These are phyloP conservation scores for Micractinium sp. DNA, from an alignment of 139 green algal species.

Conservation along the genomic window DNA sequence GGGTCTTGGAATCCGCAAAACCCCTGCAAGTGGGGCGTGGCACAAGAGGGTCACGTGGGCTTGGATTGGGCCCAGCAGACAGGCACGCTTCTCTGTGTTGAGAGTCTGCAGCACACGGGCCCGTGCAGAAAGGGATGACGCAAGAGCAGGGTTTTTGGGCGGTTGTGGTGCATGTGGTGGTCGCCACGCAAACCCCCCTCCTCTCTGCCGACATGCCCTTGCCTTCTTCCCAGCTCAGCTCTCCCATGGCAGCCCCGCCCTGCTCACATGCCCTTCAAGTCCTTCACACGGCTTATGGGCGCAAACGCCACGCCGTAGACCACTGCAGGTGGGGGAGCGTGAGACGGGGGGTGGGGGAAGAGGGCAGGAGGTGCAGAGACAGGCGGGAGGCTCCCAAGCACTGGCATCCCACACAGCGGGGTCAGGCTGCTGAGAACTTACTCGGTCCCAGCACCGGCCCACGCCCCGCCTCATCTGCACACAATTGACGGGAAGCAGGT, in stretches of 20 bases:
- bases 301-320: slow-evolving; percentile 41
- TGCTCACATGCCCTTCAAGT: slow-evolving; percentile 48
- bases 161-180: no score
- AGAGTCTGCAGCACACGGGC: no score
- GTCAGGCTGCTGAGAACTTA: background rate
- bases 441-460: slow-evolving; percentile 92
- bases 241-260: background rate
- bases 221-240: no score
- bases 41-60: background rate
- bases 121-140: no score
- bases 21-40: slow-evolving; percentile 32
- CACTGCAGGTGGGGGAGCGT: background rate
- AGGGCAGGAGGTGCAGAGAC: slow-evolving; percentile 27
- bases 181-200: no score
- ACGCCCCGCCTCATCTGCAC: slow-evolving; percentile 86
- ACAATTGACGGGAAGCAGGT: background rate
- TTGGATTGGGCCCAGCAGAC: no score
- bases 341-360: background rate
- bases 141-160: no score
- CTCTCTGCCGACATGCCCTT: background rate
- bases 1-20: slow-evolving; percentile 85
- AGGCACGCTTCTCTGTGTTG: no score
- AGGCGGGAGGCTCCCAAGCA: slow-evolving; percentile 74
- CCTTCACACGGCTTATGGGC: slow-evolving; percentile 28
- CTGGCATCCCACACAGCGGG: no score